Percentiles rank a stretch among this genome's conserved stretches.
Conservation (phyloP, 2,329 filamentous ascomycete species). For the Talaromyces islandicus region DNA sequence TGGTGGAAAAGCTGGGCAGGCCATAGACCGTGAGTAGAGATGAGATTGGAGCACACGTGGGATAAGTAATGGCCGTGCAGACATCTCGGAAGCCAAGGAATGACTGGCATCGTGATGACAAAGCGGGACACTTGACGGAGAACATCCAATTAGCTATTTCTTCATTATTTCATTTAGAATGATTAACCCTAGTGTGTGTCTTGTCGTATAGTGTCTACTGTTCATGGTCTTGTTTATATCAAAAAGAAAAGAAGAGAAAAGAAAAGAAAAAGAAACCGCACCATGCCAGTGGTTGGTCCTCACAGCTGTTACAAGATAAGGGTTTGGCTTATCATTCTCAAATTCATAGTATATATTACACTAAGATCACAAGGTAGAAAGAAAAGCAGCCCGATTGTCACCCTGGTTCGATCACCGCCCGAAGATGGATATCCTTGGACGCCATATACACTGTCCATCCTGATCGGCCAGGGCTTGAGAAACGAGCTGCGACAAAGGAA, state of each 20-base stretch:
- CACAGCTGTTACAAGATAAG: background rate
- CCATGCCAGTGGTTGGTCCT: too few species aligned
- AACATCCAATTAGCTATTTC: background rate
- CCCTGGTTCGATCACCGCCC: background rate
- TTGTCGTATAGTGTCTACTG: background rate
- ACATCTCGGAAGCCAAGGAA: background rate
- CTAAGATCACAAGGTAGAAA: background rate
- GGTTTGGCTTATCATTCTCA: background rate
- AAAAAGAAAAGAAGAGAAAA: too few species aligned
- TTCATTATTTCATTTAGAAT: background rate
- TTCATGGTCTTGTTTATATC: too few species aligned
- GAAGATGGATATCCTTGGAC: background rate
- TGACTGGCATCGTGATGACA: background rate
- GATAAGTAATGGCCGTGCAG: background rate
- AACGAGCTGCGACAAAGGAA: constrained; percentile 9
- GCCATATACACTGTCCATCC: background rate
- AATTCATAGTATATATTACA: background rate
- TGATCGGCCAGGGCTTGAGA: background rate
- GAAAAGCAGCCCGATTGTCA: background rate
- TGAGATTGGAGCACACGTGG: background rate
- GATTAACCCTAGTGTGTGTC: background rate
- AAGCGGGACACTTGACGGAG: background rate
- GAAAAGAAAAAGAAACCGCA: too few species aligned
- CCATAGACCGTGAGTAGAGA: background rate
- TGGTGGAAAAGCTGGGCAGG: background rate